These are phyloP conservation scores for Psilocybe sp. DNA, from an alignment of 768 basidiomycete genomes.

Conservation along the genomic window DNA sequence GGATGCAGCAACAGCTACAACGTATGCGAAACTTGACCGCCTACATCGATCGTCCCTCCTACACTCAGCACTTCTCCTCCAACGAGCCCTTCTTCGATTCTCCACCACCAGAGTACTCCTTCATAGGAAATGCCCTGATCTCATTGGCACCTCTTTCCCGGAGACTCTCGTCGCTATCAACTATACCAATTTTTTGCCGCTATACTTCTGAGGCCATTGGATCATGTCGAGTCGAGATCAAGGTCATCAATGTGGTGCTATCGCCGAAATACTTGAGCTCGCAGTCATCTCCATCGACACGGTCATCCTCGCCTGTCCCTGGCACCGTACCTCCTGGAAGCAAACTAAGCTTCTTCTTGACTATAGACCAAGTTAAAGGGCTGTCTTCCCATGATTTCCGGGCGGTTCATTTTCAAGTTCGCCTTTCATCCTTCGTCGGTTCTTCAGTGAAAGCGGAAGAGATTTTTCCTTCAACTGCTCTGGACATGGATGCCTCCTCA, in stretches of 20 bases:
- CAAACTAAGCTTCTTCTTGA: conserved; percentile 82
- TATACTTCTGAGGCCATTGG: conserved; percentile 96
- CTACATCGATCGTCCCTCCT: conserved; percentile 89
- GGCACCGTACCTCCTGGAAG: conserved; percentile 66
- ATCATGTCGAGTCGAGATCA: conserved; percentile 85
- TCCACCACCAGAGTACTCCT: conserved; percentile 86
- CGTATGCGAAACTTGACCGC: conserved; percentile 92
- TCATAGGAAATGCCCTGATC: conserved; percentile 84
- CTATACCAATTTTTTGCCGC: conserved; percentile 86
- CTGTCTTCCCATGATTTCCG: conserved; percentile 89
- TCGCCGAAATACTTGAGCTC: conserved; percentile 55
- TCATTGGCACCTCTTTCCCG: conserved; percentile 81
- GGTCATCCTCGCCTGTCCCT: conserved; percentile 74
- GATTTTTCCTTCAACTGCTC: conserved; percentile 69
- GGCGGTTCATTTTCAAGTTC: conserved; percentile 81
- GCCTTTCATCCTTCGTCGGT: conserved; percentile 85
- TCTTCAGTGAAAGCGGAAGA: conserved; percentile 69
- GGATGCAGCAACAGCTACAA: conserved; percentile 83
- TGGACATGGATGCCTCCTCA: conserved; percentile 71
- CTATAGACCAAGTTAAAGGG: conserved; percentile 85
- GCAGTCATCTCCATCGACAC: conserved; percentile 62
- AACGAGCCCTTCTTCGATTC: conserved; percentile 92
- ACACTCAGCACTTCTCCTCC: conserved; percentile 90
- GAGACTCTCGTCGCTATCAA: conserved; percentile 68
- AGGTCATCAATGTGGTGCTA: conserved; percentile 67